Conservation (phyloP, 2,329 filamentous ascomycete genomes). For the Calonectria multiphialidica region DNA sequence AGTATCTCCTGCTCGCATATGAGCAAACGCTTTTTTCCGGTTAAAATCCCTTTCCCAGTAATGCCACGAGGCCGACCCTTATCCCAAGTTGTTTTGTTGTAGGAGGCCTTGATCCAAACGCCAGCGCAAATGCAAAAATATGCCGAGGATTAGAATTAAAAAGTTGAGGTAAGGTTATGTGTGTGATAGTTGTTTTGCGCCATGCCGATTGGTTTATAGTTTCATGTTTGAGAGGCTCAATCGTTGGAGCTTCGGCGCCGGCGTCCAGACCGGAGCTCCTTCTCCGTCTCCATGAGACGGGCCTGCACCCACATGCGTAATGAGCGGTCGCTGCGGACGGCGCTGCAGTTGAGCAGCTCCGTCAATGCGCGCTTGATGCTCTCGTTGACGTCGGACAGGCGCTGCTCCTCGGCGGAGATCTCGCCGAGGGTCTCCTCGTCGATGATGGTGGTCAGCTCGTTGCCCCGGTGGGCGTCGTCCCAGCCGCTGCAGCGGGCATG, state of each 20-base stretch:
- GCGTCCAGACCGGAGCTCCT: constrained; percentile 66
- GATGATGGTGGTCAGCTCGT: constrained; percentile 55
- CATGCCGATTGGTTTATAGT: constrained; percentile 11
- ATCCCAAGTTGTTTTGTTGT: neutral
- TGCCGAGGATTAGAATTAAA: constrained; percentile 23
- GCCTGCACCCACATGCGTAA: constrained; percentile 71
- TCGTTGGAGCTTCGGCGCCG: constrained; percentile 58
- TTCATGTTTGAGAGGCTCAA: constrained; percentile 22
- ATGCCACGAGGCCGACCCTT: neutral
- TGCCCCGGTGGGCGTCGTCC: constrained; percentile 39
- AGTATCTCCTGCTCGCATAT: neutral
- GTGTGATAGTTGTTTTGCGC: neutral
- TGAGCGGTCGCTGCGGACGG: constrained; percentile 62
- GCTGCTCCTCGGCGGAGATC: constrained; percentile 65
- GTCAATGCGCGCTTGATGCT: constrained; percentile 72
- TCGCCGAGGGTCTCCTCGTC: constrained; percentile 62
- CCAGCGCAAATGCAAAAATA: constrained; percentile 24
- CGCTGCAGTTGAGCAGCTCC: constrained; percentile 71
- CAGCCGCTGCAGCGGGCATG: constrained; percentile 50
- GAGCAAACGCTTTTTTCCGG: constrained; percentile 20
- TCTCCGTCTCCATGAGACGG: constrained; percentile 71
- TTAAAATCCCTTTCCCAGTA: constrained; percentile 1
- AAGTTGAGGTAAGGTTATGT: neutral
- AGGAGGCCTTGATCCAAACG: constrained; percentile 14
- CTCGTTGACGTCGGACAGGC: constrained; percentile 68